Evolutionary conservation across 257 asterid genomes (phyloP).

Genomic region (Solanum ahanhuiri): DNA sequence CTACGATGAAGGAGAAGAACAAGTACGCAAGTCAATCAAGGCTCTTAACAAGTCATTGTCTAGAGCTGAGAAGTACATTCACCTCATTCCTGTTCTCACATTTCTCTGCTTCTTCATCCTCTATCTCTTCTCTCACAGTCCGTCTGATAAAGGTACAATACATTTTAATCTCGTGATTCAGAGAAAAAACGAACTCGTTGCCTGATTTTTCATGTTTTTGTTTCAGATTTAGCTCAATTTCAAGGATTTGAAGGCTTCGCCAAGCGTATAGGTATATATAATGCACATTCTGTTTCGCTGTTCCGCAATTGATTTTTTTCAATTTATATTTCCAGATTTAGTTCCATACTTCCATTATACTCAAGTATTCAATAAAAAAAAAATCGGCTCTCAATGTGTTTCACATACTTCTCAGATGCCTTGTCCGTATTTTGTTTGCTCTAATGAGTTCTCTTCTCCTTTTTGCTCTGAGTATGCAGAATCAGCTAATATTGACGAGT

Average conservation of each 20-base stretch:
- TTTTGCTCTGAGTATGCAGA: slow-evolving; percentile 1
- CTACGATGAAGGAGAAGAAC: slow-evolving; percentile 23
- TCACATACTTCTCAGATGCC: not conserved
- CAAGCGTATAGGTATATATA: slow-evolving; percentile 23
- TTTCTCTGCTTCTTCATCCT: slow-evolving; percentile 72
- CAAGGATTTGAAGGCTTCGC: slow-evolving; percentile 17
- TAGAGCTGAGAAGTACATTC: slow-evolving; percentile 39
- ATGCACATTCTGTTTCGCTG: not conserved
- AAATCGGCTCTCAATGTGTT: not conserved
- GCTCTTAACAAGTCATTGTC: slow-evolving; percentile 14
- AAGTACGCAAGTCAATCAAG: slow-evolving; percentile 23
- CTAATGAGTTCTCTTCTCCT: not conserved
- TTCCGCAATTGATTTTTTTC: not conserved
- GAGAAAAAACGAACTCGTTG: not conserved
- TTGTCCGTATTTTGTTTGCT: not conserved
- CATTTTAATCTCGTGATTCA: not conserved
- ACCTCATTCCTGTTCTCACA: slow-evolving; percentile 62
- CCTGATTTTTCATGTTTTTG: not conserved
- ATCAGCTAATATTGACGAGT: slow-evolving; percentile 18
- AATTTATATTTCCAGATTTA: not conserved
- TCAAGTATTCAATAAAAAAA: not conserved
- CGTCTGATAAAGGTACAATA: slow-evolving; percentile 45
- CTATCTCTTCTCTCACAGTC: slow-evolving; percentile 66
- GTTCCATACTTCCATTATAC: not conserved
- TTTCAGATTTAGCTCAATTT: slow-evolving; percentile 53